Percentiles rank a stretch among this genome's conserved stretches.
phyloP scores from a whole-genome alignment of 768 basidiomycete genomes.

The Boletus subparvulus region DNA sequence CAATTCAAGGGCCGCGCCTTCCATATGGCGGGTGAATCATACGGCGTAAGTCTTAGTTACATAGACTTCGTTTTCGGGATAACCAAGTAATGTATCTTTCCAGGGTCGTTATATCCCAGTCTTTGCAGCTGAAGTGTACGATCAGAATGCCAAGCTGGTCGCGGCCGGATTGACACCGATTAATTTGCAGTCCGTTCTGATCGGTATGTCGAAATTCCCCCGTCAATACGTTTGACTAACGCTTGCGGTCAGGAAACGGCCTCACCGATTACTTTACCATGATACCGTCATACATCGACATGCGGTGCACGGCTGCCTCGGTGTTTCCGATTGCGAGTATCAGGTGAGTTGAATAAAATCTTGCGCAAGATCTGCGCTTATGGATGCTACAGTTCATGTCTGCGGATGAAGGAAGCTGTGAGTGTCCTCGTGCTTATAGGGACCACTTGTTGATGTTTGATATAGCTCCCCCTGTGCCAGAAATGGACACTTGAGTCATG shows the following conservation, averaged over 20 bases:
- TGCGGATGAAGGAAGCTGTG: conserved; percentile 45
- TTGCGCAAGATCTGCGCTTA: background rate
- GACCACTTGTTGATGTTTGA: background rate
- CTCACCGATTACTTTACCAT: conserved; percentile 34
- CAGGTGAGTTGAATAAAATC: conserved; percentile 7
- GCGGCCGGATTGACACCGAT: conserved; percentile 49
- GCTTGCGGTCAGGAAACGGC: conserved; percentile 41
- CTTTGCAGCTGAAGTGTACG: conserved; percentile 48
- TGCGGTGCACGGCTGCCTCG: conserved; percentile 55
- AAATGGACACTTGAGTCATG: conserved; percentile 57
- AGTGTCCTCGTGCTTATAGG: conserved; percentile 1
- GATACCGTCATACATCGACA: conserved; percentile 46
- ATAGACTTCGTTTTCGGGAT: background rate
- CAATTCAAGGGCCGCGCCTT: conserved; percentile 66
- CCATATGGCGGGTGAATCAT: conserved; percentile 61
- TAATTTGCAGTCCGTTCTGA: conserved; percentile 49
- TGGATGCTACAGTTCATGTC: conserved; percentile 29
- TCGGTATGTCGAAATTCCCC: conserved; percentile 35
- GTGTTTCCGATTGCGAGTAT: conserved; percentile 45
- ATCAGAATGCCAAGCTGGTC: conserved; percentile 43
- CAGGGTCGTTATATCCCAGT: conserved; percentile 55
- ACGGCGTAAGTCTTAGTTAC: conserved; percentile 38
- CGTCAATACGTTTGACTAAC: background rate
- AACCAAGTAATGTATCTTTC: background rate
- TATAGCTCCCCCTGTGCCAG: conserved; percentile 71